Evolutionary conservation across 768 basidiomycete genomes (phyloP).

Genomic region (Porphyrellus cyaneotinctus): DNA sequence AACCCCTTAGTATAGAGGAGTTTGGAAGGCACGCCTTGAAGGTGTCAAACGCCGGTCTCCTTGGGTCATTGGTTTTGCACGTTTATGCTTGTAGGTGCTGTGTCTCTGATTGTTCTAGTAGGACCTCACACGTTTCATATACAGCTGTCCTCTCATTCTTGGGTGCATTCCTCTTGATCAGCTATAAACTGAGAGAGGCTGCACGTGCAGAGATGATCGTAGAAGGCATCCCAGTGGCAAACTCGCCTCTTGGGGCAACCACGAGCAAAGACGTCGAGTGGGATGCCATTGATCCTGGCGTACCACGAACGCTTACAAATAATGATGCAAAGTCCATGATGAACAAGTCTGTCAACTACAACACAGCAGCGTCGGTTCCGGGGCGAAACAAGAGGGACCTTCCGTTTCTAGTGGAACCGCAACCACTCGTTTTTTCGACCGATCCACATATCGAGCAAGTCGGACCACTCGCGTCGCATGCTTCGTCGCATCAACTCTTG

Average conservation of each 20-base stretch:
- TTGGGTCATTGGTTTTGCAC: conserved; percentile 52
- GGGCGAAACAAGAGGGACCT: neutral
- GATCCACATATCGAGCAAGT: conserved; percentile 52
- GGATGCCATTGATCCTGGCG: neutral
- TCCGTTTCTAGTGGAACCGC: no score
- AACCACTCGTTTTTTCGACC: conserved; percentile 33
- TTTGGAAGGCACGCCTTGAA: conserved; percentile 13
- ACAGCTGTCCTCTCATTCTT: conserved; percentile 46
- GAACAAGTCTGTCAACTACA: neutral
- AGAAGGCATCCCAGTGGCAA: conserved; percentile 24
- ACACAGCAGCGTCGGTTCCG: neutral
- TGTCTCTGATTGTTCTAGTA: neutral
- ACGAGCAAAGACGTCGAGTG: conserved; percentile 11
- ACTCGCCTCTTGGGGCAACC: conserved; percentile 16
- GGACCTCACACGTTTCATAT: neutral
- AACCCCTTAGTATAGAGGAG: conserved; percentile 22
- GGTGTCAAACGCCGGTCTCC: conserved; percentile 44
- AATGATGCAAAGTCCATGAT: neutral
- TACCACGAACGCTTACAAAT: neutral
- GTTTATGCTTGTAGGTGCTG: conserved; percentile 42
- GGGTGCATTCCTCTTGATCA: conserved; percentile 54
- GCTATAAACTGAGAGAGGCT: conserved; percentile 52
- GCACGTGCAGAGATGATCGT: conserved; percentile 42
- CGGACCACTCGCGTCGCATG: conserved; percentile 39
- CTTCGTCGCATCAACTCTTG: conserved; percentile 39